Evolutionary conservation across 2,329 filamentous ascomycete genomes (phyloP).

Genomic region (Chaetomium olivaceum): DNA sequence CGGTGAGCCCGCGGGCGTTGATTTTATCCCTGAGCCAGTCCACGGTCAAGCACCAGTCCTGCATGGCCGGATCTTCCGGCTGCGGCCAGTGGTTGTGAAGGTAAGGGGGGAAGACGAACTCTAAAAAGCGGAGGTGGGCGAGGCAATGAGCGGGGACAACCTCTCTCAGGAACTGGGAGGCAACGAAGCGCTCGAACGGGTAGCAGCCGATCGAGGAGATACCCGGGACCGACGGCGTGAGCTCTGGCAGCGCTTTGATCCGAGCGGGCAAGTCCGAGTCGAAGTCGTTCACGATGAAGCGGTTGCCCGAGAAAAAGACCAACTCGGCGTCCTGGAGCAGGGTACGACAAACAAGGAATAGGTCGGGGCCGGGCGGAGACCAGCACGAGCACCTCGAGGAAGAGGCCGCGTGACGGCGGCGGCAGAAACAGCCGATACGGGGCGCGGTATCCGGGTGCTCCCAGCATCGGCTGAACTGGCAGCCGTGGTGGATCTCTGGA

Average conservation of each 20-base stretch:
- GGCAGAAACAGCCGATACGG: conserved; percentile 7
- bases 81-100: not conserved
- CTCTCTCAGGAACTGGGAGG: not conserved
- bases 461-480: not conserved
- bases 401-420: conserved; percentile 1
- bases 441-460: too few species aligned
- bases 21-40: conserved; percentile 7
- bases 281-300: conserved; percentile 1
- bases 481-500: not conserved
- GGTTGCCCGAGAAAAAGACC: conserved; percentile 1
- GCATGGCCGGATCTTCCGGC: not conserved
- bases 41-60: not conserved
- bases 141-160: not conserved
- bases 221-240: too few species aligned
- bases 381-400: conserved; percentile 3
- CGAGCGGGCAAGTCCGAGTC: not conserved
- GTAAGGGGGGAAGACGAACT: not conserved
- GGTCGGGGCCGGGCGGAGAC: not conserved
- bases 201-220: not conserved
- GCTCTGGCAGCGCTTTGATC: too few species aligned
- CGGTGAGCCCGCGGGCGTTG: not conserved
- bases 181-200: not conserved
- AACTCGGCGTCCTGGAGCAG: not conserved
- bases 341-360: conserved; percentile 1
- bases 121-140: not conserved